Evolutionary conservation across 768 basidiomycete species (phyloP).

Genomic region (Amylocystis lapponica): DNA sequence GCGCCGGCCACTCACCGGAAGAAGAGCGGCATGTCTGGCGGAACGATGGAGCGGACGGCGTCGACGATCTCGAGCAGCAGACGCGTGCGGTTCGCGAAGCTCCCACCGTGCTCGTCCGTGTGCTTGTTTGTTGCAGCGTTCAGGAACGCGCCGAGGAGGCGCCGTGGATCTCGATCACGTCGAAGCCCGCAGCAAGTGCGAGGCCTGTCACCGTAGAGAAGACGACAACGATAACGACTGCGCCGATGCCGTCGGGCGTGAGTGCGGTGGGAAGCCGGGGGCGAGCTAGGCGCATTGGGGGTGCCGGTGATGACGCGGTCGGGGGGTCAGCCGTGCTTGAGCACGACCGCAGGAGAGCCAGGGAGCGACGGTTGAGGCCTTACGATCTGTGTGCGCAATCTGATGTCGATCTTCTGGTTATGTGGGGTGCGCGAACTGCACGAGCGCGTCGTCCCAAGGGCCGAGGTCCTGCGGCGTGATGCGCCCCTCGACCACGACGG

Average conservation of each 20-base stretch:
- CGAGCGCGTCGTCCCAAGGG: slow-evolving; percentile 57
- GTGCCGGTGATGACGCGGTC: slow-evolving; percentile 43
- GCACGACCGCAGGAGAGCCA: slow-evolving; percentile 48
- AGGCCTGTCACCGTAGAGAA: slow-evolving; percentile 31
- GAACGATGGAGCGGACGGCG: slow-evolving; percentile 54
- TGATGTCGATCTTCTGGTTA: slow-evolving; percentile 67
- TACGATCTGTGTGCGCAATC: slow-evolving; percentile 69
- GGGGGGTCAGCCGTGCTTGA: slow-evolving; percentile 35
- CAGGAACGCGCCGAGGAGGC: slow-evolving; percentile 28
- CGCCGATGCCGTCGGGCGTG: background rate
- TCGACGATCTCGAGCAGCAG: slow-evolving; percentile 59
- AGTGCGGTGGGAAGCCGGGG: slow-evolving; percentile 26
- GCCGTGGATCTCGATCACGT: slow-evolving; percentile 17
- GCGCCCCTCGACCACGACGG: slow-evolving; percentile 50
- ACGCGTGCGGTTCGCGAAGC: slow-evolving; percentile 44
- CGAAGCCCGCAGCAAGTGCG: slow-evolving; percentile 47
- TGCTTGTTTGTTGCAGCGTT: slow-evolving; percentile 34
- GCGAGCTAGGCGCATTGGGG: slow-evolving; percentile 29
- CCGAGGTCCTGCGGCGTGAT: slow-evolving; percentile 52
- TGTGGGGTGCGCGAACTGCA: slow-evolving; percentile 68
- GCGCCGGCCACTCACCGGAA: slow-evolving; percentile 46
- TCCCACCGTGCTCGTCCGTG: slow-evolving; percentile 43
- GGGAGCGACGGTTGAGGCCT: slow-evolving; percentile 54
- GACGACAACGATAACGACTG: background rate
- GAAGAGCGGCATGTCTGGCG: slow-evolving; percentile 61